Percentiles rank a stretch among this genome's conserved stretches.
These are phyloP conservation scores for Colletotrichum sp. DNA, from an alignment of 2,329 filamentous ascomycete species.

Conservation along the genomic window DNA sequence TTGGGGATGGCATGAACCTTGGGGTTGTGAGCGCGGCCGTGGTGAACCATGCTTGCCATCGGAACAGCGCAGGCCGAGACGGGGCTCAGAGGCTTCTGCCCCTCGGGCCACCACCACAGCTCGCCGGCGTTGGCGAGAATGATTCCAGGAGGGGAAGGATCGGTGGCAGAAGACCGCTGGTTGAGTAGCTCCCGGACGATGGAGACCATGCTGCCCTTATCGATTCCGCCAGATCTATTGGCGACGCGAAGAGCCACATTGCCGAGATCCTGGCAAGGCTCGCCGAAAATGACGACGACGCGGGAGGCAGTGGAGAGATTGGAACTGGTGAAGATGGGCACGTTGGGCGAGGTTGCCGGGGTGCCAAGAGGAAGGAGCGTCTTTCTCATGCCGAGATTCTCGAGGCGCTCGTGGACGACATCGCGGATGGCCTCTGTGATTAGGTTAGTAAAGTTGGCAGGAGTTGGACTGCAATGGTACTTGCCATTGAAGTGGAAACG, in stretches of 20 bases:
- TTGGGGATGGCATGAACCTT: constrained; percentile 65
- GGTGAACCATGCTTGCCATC: constrained; percentile 66
- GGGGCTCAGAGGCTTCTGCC: constrained; percentile 62
- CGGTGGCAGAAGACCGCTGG: constrained; percentile 35
- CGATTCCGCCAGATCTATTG: constrained; percentile 67
- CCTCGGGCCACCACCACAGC: constrained; percentile 74
- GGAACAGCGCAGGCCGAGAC: constrained; percentile 62
- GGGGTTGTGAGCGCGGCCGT: constrained; percentile 53
- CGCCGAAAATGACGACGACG: constrained; percentile 76
- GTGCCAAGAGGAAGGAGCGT: constrained; percentile 65
- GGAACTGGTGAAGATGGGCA: constrained; percentile 67
- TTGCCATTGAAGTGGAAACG: constrained; percentile 75
- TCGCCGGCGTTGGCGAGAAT: constrained; percentile 81
- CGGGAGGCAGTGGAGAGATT: constrained; percentile 62
- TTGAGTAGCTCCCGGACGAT: constrained; percentile 55
- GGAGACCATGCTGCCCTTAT: constrained; percentile 71
- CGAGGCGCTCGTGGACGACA: constrained; percentile 67
- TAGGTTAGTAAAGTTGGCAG: not conserved
- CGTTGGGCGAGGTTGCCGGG: constrained; percentile 53
- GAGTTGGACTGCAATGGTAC: constrained; percentile 20
- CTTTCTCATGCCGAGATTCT: constrained; percentile 61
- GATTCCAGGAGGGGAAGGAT: constrained; percentile 57
- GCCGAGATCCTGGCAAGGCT: constrained; percentile 73
- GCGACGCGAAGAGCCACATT: constrained; percentile 73
- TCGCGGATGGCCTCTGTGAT: constrained; percentile 63